These are phyloP conservation scores for Musa acuminata DNA, from an alignment of 176 grass and related monocot genomes.

Conservation along the genomic window DNA sequence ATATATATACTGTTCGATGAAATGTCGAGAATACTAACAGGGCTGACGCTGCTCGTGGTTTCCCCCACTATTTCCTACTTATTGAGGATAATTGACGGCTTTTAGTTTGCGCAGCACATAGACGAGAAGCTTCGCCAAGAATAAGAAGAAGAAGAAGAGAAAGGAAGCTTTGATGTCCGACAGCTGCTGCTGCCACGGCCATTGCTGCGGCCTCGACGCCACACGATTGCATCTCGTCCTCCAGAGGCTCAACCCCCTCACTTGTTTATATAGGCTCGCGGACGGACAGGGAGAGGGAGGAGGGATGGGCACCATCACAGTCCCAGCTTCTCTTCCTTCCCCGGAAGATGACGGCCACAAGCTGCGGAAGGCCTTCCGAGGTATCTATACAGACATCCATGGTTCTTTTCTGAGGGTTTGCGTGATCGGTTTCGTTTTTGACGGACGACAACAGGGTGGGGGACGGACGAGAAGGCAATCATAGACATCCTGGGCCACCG, in stretches of 20 bases:
- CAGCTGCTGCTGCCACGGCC: neutral
- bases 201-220: neutral
- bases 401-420: neutral
- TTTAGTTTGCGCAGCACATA: no score
- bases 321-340: neutral
- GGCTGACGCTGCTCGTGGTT: no score
- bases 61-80: no score
- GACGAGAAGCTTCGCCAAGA: no score
- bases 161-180: neutral
- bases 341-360: neutral
- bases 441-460: slow-evolving; percentile 36
- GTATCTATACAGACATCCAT: neutral
- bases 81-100: no score
- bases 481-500: slow-evolving; percentile 66
- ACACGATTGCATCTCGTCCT: neutral
- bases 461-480: slow-evolving; percentile 80
- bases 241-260: neutral
- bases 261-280: neutral
- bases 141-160: no score
- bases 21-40: no score
- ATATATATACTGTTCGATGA: no score
- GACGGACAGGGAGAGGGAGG: neutral
- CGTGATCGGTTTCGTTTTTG: neutral
- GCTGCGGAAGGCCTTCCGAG: slow-evolving; percentile 7
- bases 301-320: slow-evolving; percentile 1